Evolutionary conservation across 345 rosid species (phyloP).

Genomic region (Corchorus capsularis): DNA sequence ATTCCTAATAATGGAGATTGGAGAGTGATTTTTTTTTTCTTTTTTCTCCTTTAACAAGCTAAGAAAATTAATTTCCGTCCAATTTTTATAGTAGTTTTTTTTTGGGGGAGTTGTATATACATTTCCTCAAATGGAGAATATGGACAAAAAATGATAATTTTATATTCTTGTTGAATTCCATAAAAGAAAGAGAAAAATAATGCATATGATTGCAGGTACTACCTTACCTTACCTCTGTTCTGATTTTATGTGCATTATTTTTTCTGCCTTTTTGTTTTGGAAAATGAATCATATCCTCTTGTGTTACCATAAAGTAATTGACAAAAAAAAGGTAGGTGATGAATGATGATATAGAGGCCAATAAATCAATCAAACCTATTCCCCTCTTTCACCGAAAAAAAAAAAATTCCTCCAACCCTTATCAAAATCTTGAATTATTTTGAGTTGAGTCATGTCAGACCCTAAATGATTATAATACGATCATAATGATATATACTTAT

Average conservation of each 20-base stretch:
- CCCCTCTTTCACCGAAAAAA: no score
- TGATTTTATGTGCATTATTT: not conserved
- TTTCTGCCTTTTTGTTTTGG: not conserved
- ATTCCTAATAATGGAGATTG: not conserved
- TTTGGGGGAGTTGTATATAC: not conserved
- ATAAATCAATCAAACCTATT: no score
- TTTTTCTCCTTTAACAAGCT: not conserved
- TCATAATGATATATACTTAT: not conserved
- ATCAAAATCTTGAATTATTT: no score
- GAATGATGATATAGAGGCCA: no score
- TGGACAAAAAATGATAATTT: not conserved
- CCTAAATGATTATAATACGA: no score
- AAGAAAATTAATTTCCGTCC: not conserved
- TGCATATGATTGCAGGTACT: not conserved
- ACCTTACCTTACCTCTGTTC: not conserved
- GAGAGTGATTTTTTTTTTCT: not conserved
- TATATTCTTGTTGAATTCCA: not conserved
- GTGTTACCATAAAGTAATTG: not conserved
- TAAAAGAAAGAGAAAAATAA: not conserved
- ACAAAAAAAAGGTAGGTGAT: not conserved
- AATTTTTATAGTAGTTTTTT: not conserved
- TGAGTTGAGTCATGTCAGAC: no score
- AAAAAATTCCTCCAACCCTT: no score
- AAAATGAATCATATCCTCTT: not conserved
- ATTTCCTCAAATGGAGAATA: not conserved